Conservation (phyloP, 371 early-diverging fungal genomes). For the Rhizopus arrhizus region DNA sequence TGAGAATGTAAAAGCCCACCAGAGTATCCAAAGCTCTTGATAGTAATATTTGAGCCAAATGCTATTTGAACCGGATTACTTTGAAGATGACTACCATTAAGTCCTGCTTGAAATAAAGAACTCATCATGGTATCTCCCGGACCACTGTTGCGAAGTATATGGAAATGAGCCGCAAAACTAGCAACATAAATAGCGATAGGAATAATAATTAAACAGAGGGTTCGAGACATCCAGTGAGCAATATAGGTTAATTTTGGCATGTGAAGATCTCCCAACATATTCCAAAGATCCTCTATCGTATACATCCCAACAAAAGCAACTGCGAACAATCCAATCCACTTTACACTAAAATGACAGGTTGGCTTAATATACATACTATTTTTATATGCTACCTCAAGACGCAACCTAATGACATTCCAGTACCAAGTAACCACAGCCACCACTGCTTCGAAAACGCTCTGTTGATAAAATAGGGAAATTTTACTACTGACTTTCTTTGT, state of each 20-base stretch:
- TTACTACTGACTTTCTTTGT: no score
- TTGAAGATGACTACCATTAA: conserved; percentile 80
- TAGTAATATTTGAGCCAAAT: conserved; percentile 89
- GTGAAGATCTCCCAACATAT: conserved; percentile 80
- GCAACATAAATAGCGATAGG: conserved; percentile 89
- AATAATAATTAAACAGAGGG: conserved; percentile 79
- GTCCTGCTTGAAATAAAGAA: conserved; percentile 93
- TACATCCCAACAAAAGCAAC: conserved; percentile 94
- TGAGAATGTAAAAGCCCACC: conserved; percentile 98
- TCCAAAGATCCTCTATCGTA: conserved; percentile 94
- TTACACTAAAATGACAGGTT: conserved; percentile 67
- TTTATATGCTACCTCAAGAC: conserved; percentile 46
- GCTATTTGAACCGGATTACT: conserved; percentile 87
- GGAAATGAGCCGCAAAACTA: conserved; percentile 91
- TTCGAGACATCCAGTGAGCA: conserved; percentile 79
- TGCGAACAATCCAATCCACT: conserved; percentile 99
- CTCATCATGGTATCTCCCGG: conserved; percentile 97
- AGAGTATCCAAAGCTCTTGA: conserved; percentile 86
- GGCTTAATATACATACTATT: no score
- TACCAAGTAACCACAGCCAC: conserved; percentile 86
- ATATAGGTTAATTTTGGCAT: conserved; percentile 72
- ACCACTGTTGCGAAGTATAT: conserved; percentile 83
- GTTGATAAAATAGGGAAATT: background rate
- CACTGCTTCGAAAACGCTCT: conserved; percentile 82
- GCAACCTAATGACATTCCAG: conserved; percentile 92